Conservation (phyloP, 768 basidiomycete genomes). For the Trametes sanguinea region DNA sequence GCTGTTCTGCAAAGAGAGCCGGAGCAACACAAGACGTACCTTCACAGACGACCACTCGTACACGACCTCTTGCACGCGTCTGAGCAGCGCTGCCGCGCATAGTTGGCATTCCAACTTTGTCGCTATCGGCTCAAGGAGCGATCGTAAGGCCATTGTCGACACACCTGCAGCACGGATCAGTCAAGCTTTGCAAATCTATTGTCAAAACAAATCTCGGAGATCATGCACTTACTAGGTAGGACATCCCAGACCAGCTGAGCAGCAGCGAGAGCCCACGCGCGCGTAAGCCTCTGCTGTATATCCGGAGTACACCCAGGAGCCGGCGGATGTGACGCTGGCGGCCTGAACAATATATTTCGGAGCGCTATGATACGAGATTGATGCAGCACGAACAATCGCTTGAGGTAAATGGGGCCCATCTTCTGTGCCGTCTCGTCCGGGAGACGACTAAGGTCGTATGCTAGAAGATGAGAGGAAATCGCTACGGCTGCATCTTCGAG, state of each 20-base stretch:
- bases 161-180: conserved; percentile 46
- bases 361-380: conserved; percentile 38
- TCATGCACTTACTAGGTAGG: conserved; percentile 26
- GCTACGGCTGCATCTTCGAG: conserved; percentile 42
- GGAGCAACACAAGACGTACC: conserved; percentile 36
- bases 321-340: conserved; percentile 31
- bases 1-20: background rate
- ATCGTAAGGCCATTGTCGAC: conserved; percentile 66
- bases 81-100: conserved; percentile 58
- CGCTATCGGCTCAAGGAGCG: conserved; percentile 63
- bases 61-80: conserved; percentile 65
- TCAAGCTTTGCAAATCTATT: no score
- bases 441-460: conserved; percentile 36
- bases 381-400: conserved; percentile 42
- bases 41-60: conserved; percentile 80
- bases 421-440: conserved; percentile 39
- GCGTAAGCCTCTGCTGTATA: conserved; percentile 27
- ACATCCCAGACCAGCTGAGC: conserved; percentile 34
- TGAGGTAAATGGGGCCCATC: conserved; percentile 46
- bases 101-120: conserved; percentile 65
- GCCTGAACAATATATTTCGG: conserved; percentile 31
- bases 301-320: conserved; percentile 22
- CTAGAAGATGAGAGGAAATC: conserved; percentile 42
- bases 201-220: no score
- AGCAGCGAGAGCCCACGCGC: conserved; percentile 35